Evolutionary conservation across 2,329 filamentous ascomycete species (phyloP).

Genomic region (Tetracladium maxilliforme): DNA sequence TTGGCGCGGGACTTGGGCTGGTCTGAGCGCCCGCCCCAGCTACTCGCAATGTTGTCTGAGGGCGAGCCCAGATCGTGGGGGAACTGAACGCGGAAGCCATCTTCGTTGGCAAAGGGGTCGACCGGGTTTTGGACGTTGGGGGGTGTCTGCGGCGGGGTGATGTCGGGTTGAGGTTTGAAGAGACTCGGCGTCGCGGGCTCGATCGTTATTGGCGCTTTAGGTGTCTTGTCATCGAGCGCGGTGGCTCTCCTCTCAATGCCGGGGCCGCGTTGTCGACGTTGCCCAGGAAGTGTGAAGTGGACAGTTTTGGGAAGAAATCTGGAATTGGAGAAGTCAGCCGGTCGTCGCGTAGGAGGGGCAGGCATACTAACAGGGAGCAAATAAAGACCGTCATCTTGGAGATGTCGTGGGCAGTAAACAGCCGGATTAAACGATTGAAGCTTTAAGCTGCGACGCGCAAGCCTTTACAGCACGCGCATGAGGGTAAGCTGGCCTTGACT

Average conservation of each 20-base stretch:
- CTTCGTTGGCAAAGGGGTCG: slow-evolving; percentile 41
- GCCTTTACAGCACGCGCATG: too few species aligned
- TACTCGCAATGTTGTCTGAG: slow-evolving; percentile 47
- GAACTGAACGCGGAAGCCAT: slow-evolving; percentile 33
- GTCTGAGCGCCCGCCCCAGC: slow-evolving; percentile 13
- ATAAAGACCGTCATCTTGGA: slow-evolving; percentile 42
- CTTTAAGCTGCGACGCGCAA: too few species aligned
- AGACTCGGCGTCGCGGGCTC: slow-evolving; percentile 13
- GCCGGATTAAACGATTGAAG: too few species aligned
- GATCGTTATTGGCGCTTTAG: slow-evolving; percentile 6
- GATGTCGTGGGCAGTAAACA: too few species aligned
- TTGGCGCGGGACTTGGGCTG: slow-evolving; percentile 67
- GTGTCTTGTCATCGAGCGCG: slow-evolving; percentile 6
- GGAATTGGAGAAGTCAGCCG: slow-evolving; percentile 1
- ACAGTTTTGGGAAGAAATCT: slow-evolving; percentile 90
- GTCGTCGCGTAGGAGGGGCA: not conserved
- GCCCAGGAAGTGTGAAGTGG: slow-evolving; percentile 59
- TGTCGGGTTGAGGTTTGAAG: slow-evolving; percentile 10
- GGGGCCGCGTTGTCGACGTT: slow-evolving; percentile 19
- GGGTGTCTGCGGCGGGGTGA: slow-evolving; percentile 16
- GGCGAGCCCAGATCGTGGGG: slow-evolving; percentile 64
- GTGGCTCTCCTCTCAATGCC: slow-evolving; percentile 10
- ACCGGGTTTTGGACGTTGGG: slow-evolving; percentile 18
- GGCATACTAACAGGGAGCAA: slow-evolving; percentile 37
- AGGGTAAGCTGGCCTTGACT: too few species aligned